Evolutionary conservation across 352 stramenopile species (phyloP).

Genomic region (Globisporangium barbulae): DNA sequence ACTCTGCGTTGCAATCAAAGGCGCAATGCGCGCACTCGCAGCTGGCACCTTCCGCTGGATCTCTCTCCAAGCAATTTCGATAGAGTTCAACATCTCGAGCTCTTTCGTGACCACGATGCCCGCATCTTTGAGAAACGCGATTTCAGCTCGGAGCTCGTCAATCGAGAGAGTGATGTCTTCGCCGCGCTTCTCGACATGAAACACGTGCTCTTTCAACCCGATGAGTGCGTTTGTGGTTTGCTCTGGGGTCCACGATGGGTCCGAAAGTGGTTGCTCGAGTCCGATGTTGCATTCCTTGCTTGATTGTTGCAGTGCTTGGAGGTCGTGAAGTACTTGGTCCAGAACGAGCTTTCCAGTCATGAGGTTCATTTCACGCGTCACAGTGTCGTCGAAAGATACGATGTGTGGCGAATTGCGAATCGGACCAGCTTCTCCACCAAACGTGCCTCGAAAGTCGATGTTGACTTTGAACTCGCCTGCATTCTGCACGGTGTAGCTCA

Average conservation of each 20-base stretch:
- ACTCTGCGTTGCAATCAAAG: slow-evolving; percentile 54
- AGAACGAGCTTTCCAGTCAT: slow-evolving; percentile 81
- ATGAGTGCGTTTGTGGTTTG: slow-evolving; percentile 66
- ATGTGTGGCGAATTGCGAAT: slow-evolving; percentile 92
- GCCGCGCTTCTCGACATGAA: slow-evolving; percentile 72
- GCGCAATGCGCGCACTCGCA: slow-evolving; percentile 61
- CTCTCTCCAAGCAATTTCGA: slow-evolving; percentile 63
- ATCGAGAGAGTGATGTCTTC: slow-evolving; percentile 59
- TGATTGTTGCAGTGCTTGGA: slow-evolving; percentile 55
- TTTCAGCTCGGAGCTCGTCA: slow-evolving; percentile 61
- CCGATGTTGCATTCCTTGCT: slow-evolving; percentile 69
- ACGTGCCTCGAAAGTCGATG: slow-evolving; percentile 92
- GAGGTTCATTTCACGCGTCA: slow-evolving; percentile 78
- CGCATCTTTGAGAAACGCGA: slow-evolving; percentile 61
- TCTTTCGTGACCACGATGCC: slow-evolving; percentile 56
- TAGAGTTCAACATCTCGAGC: slow-evolving; percentile 39
- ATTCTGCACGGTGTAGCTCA: slow-evolving; percentile 86
- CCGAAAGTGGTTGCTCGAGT: slow-evolving; percentile 63
- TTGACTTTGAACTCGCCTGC: slow-evolving; percentile 83
- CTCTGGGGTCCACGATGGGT: slow-evolving; percentile 52
- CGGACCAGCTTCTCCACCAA: slow-evolving; percentile 79
- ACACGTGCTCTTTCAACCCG: slow-evolving; percentile 73
- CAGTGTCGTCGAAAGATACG: slow-evolving; percentile 70
- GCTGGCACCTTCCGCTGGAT: slow-evolving; percentile 62
- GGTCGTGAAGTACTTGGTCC: slow-evolving; percentile 63